Evolutionary conservation across 495 filamentous ascomycete species (phyloP), one percentile per base, ranked within the genome.

Genomic region (Cenococcum geophilum): DNA sequence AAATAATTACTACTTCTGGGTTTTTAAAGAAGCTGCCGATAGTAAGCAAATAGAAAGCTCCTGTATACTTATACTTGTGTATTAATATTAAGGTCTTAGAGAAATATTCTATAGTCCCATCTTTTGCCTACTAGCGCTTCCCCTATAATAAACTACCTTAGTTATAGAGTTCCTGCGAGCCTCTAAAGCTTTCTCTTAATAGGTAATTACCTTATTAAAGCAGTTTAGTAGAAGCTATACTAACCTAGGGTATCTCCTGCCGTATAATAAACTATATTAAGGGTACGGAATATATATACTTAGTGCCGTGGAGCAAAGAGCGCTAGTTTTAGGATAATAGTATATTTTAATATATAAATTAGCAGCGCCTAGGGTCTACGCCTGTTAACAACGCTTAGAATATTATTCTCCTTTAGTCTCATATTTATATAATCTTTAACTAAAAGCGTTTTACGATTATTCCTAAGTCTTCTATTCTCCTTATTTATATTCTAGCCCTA

Each of bases 391-490:
- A 58, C 43, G 37, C 20, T 45, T 27, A 45, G 43, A 47, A 58
- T 58, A 37, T 42, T 47, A 23, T 58, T 5, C 56, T 58, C 36
- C 56, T 58, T 50, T 37, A 37, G 14, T 45, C 56, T 18, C 34
- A 58, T 32, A 27, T 58, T 45, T 37, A 58, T 42, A 58, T 27
- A 47, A 50, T 50, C 37, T 58, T 58, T 27, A 42, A 58, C 56
- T 27, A 47, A 42, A 40, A 40, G 36, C 14, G 14, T 40, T 40
- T 40, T 40, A 14, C 36, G 36, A 55, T 55, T 32, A 40, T 55
- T 55, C 53, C 53, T 32, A 55, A 55, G 53, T 55, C 53, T 55
- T 55, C 53, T 55, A 32, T 55, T 32, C 53, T 55, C 53, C 53
- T 55, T 21, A 32, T 55, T 35, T 32, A 55, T 55, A 55, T 55